A percentile compares a stretch with the other conserved stretches of the same genome.
Conservation (phyloP, 2,329 filamentous ascomycete genomes). For the Fusarium sp. region DNA sequence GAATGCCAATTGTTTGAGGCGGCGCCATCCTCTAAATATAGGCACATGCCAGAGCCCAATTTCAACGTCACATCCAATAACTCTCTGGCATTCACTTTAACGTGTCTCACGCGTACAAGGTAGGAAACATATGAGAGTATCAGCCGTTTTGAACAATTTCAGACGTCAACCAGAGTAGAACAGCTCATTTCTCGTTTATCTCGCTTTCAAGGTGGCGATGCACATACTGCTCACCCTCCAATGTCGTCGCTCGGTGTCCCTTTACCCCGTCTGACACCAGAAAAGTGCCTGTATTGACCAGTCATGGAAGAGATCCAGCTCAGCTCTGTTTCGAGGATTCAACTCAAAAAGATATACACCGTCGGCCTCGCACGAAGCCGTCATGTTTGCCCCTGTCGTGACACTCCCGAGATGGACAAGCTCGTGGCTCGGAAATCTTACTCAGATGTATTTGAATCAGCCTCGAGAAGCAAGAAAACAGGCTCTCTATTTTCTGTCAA, state of each 20-base stretch:
- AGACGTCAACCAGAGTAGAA: not conserved
- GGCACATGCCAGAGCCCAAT: not conserved
- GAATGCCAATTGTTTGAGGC: not conserved
- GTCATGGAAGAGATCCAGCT: conserved; percentile 1
- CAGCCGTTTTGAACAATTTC: not conserved
- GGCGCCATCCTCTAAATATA: not conserved
- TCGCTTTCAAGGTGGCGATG: not conserved
- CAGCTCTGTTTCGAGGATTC: conserved; percentile 3
- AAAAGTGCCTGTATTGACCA: conserved; percentile 1
- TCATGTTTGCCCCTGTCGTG: not conserved
- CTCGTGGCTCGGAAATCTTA: not conserved
- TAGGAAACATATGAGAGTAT: not conserved
- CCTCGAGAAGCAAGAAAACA: not conserved
- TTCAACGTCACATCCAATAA: not conserved
- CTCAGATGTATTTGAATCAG: not conserved
- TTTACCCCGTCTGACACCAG: conserved; percentile 42
- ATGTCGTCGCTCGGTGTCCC: conserved; percentile 23
- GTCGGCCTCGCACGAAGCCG: not conserved
- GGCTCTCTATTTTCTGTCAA: conserved; percentile 50
- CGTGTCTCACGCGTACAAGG: not conserved
- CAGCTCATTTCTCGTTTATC: conserved; percentile 7
- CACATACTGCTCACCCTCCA: not conserved
- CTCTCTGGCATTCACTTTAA: not conserved
- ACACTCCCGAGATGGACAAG: not conserved
- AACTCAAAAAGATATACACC: not conserved